Evolutionary conservation across 2,329 filamentous ascomycete genomes (phyloP).

Genomic region (Ciborinia camelliae): DNA sequence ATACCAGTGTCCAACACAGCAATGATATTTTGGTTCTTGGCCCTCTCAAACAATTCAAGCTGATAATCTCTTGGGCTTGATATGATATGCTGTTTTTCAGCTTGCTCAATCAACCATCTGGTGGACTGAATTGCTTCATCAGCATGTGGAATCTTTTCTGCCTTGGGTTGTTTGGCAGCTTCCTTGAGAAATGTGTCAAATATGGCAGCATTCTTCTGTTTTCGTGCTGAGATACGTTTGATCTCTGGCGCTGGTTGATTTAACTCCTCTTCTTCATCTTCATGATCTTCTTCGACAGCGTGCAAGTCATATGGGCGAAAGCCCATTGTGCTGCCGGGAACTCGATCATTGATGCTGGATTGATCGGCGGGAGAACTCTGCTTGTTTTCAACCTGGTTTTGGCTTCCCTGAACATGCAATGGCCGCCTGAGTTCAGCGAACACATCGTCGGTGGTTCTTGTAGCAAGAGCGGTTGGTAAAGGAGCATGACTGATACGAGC

Average conservation of each 20-base stretch:
- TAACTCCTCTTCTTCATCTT: conserved; percentile 25
- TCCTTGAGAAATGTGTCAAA: conserved; percentile 42
- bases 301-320: conserved; percentile 3
- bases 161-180: conserved; percentile 3
- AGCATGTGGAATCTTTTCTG: background rate
- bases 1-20: conserved; percentile 82
- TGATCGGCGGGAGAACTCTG: background rate
- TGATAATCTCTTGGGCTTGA: conserved; percentile 85
- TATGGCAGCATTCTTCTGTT: conserved; percentile 48
- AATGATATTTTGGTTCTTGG: conserved; percentile 81
- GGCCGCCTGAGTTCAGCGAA: conserved; percentile 32
- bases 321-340: background rate
- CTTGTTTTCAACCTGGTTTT: background rate
- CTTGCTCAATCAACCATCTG: conserved; percentile 36
- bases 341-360: background rate
- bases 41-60: conserved; percentile 82
- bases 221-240: conserved; percentile 46
- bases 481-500: conserved; percentile 15
- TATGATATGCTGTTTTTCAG: conserved; percentile 54
- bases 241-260: conserved; percentile 37
- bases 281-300: conserved; percentile 21
- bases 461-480: conserved; percentile 23
- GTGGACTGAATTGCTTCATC: conserved; percentile 34
- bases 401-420: background rate
- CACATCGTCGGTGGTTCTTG: conserved; percentile 32